These are phyloP conservation scores for Aegilops umbellulata DNA, from an alignment of 176 grass and related monocot species.

Conservation along the genomic window DNA sequence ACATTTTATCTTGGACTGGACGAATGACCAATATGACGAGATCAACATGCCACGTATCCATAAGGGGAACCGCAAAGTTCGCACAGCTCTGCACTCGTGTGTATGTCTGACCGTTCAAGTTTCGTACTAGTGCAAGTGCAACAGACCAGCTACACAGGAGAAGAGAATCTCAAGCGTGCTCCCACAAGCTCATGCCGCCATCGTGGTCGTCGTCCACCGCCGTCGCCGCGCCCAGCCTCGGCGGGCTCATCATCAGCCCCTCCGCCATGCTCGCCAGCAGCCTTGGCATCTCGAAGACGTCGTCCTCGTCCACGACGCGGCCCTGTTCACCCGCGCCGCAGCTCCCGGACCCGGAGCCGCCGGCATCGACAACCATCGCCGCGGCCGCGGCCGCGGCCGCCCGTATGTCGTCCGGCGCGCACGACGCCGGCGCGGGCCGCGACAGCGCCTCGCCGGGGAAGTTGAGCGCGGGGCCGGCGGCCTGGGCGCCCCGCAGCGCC, in stretches of 20 bases:
- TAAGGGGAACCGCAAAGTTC: neutral
- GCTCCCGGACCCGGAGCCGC: neutral
- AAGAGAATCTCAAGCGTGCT: conserved; percentile 22
- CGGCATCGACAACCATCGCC: neutral
- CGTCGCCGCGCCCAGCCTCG: conserved; percentile 31
- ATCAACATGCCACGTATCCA: no score
- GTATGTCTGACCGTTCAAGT: no score
- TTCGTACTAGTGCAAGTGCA: no score
- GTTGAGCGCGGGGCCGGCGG: conserved; percentile 48
- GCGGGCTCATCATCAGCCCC: conserved; percentile 92
- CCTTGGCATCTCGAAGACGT: conserved; percentile 71
- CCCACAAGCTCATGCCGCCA: conserved; percentile 53
- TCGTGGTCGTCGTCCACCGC: conserved; percentile 7
- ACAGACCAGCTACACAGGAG: neutral
- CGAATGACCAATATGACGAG: no score
- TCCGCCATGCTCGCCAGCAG: conserved; percentile 75
- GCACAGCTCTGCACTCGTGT: no score
- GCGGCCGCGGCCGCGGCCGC: conserved; percentile 7
- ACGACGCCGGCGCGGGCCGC: conserved; percentile 31
- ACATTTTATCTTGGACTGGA: no score
- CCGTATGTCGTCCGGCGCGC: conserved; percentile 56
- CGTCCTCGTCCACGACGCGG: conserved; percentile 59
- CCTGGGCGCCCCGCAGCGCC: conserved; percentile 57
- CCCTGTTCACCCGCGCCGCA: neutral
- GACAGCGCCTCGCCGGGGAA: conserved; percentile 38